These are phyloP conservation scores for Leishmania lainsoni DNA, from an alignment of 208 protist species.

Conservation along the genomic window DNA sequence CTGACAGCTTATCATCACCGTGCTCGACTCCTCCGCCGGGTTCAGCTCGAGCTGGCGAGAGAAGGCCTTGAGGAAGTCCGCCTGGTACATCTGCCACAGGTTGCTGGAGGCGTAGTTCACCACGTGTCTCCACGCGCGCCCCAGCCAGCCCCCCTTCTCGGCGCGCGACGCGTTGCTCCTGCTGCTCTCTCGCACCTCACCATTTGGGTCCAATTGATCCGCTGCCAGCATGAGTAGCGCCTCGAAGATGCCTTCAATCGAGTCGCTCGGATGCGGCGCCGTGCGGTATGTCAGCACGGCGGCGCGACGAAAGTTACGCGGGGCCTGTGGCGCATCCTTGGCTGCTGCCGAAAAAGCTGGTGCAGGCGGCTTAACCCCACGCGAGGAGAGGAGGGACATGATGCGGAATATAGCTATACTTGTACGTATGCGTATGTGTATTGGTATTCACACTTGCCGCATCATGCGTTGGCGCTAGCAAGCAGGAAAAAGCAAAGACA, in stretches of 20 bases:
- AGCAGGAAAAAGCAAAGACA: background rate
- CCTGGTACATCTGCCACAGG: slow-evolving; percentile 27
- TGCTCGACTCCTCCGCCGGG: slow-evolving; percentile 30
- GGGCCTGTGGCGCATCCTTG: slow-evolving; percentile 4
- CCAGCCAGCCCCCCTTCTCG: slow-evolving; percentile 20
- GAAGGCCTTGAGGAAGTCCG: slow-evolving; percentile 46
- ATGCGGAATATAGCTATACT: background rate
- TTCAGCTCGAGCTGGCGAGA: slow-evolving; percentile 59
- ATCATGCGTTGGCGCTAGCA: background rate
- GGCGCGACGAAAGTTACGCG: slow-evolving; percentile 31
- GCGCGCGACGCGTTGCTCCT: background rate
- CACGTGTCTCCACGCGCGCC: slow-evolving; percentile 36
- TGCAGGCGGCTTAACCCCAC: background rate
- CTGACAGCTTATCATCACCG: slow-evolving; percentile 48
- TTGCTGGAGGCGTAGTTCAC: slow-evolving; percentile 18
- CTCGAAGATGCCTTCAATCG: slow-evolving; percentile 34
- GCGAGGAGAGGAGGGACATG: background rate
- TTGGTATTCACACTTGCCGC: background rate
- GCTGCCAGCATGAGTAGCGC: slow-evolving; percentile 27
- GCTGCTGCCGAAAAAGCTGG: background rate
- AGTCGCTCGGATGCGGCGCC: slow-evolving; percentile 47
- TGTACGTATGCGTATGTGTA: background rate
- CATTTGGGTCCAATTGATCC: slow-evolving; percentile 15
- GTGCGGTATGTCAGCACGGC: slow-evolving; percentile 54
- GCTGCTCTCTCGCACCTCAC: background rate